Percentiles rank a stretch among this genome's conserved stretches.
phyloP scores from a whole-genome alignment of 345 rosid genomes.

The Camelina laxa region DNA sequence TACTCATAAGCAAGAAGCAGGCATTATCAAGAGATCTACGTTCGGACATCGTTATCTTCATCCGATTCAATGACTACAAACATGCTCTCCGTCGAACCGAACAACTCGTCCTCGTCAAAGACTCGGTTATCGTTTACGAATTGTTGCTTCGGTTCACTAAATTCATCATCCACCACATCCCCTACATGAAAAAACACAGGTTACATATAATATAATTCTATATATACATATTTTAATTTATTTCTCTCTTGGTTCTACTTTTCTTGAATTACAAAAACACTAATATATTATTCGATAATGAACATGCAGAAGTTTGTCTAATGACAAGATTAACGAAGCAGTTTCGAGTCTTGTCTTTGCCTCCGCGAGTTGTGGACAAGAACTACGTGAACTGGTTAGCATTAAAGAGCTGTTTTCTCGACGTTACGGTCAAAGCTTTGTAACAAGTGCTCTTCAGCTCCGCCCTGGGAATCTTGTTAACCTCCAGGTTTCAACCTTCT shows the following conservation, averaged over 20 bases:
- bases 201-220: slow-evolving; percentile 25
- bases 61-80: no score
- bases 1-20: slow-evolving; percentile 68
- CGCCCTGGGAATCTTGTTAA: slow-evolving; percentile 73
- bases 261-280: background rate
- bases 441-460: slow-evolving; percentile 56
- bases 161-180: slow-evolving; percentile 54
- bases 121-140: background rate
- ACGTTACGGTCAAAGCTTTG: slow-evolving; percentile 69
- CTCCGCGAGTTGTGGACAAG: slow-evolving; percentile 75
- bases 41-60: slow-evolving; percentile 64
- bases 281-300: background rate
- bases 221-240: background rate
- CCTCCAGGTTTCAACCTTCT: slow-evolving; percentile 54
- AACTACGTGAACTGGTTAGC: slow-evolving; percentile 67
- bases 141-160: slow-evolving; percentile 67
- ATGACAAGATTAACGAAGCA: slow-evolving; percentile 74
- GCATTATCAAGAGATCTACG: slow-evolving; percentile 68
- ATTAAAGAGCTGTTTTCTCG: slow-evolving; percentile 69
- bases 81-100: no score
- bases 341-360: slow-evolving; percentile 84
- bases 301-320: slow-evolving; percentile 62
- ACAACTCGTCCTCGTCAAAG: no score
- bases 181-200: slow-evolving; percentile 70
- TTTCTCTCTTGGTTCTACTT: background rate